Base-by-base conservation (phyloP, 805 yeast species). In the Dipodascus geniculatus region DNA sequence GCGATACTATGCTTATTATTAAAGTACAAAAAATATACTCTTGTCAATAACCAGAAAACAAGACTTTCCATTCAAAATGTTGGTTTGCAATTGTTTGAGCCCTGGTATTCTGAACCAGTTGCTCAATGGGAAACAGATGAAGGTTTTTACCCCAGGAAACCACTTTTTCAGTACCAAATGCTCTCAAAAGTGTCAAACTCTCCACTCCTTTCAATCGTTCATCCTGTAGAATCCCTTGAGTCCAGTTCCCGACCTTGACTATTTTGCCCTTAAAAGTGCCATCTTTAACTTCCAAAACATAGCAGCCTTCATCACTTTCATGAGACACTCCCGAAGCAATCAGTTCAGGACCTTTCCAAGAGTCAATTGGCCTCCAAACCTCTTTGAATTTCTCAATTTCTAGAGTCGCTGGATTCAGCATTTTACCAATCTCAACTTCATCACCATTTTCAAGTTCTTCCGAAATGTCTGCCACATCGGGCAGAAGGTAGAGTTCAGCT, bases 291-390 rank as follows among this genome's bases (percentile, higher is more conserved):
- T 63, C 58, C 14, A 64, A 64, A 19, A 71, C 62, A 17, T 56
- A 57, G 14, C 44, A 33, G 6, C 38, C 50, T 14, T 17, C 33
- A 2, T 51, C 50, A 16, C 49, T 52, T 6, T 17, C 23, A 4
- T 38, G 49, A 52, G 19, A 42, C 24, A 47, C 31, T 48, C 33
- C 2, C 48, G 49, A 2, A 74, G 71, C 0, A 70, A 55, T 33
- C 69, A 60, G 9, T 58, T 53, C n/a, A 59, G 52, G 44, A n/a
- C 22, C 48, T 22, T 20, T 35, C 44, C 44, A 35, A 1, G 78
- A 73, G 58, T 76, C 75, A 31, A 79, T 58, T 20, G 76, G 70
- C 58, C 76, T 63, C 85, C 85, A 80, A 23, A 76, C 69, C 63
- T 80, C 85, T 38, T 75, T 65, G 56, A 78, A 80, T 9, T 68